These are phyloP conservation scores for Pseudogymnoascus sp. DNA, from an alignment of 2,329 filamentous ascomycete genomes.

Conservation along the genomic window DNA sequence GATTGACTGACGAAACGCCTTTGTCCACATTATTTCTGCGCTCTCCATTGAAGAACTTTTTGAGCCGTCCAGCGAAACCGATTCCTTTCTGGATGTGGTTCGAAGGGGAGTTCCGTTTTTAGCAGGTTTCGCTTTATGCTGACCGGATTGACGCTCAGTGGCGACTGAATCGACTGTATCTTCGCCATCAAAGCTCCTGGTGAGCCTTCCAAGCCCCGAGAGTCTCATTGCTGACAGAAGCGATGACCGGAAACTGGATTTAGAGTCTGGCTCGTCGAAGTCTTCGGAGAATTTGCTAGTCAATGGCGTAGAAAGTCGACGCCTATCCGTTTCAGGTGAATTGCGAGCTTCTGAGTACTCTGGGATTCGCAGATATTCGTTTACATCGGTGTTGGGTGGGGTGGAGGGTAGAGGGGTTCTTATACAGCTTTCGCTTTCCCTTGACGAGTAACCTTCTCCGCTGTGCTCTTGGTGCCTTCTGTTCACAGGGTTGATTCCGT, in stretches of 20 bases:
- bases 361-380: background rate
- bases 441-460: background rate
- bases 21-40: background rate
- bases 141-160: background rate
- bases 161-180: background rate
- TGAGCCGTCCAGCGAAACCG: background rate
- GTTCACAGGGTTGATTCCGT: background rate
- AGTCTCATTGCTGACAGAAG: background rate
- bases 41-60: background rate
- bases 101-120: background rate
- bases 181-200: background rate
- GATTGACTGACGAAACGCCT: background rate
- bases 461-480: background rate
- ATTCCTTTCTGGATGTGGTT: background rate
- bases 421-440: background rate
- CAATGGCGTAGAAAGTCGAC: background rate
- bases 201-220: background rate
- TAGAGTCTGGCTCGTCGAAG: background rate
- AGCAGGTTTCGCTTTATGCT: background rate
- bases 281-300: background rate
- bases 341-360: background rate
- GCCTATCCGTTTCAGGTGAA: background rate
- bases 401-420: background rate
- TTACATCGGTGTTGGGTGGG: background rate
- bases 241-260: background rate